These are phyloP conservation scores for Conoideocrella luteorostrata DNA, from an alignment of 2,329 filamentous ascomycete species.

Conservation along the genomic window DNA sequence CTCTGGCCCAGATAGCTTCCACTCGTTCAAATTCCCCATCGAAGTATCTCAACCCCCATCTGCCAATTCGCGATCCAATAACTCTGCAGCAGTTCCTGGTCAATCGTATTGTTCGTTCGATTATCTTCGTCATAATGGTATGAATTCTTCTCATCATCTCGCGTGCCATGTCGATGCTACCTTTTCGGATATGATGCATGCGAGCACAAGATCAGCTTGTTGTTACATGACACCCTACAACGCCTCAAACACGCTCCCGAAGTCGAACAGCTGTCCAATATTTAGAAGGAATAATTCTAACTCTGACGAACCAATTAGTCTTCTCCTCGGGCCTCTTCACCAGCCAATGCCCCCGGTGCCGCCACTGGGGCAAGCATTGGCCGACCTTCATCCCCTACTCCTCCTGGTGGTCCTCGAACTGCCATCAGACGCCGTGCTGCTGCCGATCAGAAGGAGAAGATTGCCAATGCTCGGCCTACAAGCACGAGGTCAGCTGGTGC, in stretches of 20 bases:
- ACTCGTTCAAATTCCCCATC: conserved; percentile 10
- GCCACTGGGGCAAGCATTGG: conserved; percentile 63
- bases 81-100: conserved; percentile 29
- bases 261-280: neutral
- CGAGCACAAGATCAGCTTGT: conserved; percentile 2
- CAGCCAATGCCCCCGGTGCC: conserved; percentile 48
- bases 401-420: conserved; percentile 89
- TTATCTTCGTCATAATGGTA: conserved; percentile 25
- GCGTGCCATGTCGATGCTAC: neutral
- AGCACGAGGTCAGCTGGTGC: conserved; percentile 91
- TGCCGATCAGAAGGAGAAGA: conserved; percentile 94
- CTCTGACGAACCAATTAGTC: conserved; percentile 32
- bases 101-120: conserved; percentile 13
- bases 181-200: neutral
- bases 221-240: conserved; percentile 1
- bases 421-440: conserved; percentile 93
- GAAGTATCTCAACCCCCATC: conserved; percentile 12
- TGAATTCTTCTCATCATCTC: conserved; percentile 6
- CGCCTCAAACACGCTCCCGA: neutral
- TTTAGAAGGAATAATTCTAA: neutral
- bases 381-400: conserved; percentile 78
- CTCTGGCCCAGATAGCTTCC: conserved; percentile 20
- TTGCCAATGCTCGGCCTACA: conserved; percentile 85
- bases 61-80: conserved; percentile 19
- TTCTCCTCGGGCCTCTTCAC: conserved; percentile 55